Percentiles rank a stretch among this genome's conserved stretches.
Evolutionary conservation across 148 eudicot species (phyloP).

Genomic region (Drosera capensis): DNA sequence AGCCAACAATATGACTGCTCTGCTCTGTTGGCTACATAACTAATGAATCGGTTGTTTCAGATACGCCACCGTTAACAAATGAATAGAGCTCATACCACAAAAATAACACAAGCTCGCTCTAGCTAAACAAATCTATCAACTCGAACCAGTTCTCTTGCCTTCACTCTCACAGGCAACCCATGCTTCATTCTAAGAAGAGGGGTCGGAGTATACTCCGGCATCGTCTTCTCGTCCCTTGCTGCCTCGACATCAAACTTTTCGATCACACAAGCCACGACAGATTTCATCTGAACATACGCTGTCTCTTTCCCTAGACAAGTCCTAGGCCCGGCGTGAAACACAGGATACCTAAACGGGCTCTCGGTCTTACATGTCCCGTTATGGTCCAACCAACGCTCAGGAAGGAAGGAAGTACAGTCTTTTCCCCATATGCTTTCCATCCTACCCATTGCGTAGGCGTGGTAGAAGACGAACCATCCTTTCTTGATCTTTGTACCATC

Average conservation of each 20-base stretch:
- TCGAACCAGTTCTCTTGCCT: conserved; percentile 7
- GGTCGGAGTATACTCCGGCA: conserved; percentile 15
- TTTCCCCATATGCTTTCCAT: conserved; percentile 20
- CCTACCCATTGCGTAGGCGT: conserved; percentile 27
- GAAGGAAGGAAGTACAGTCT: conserved; percentile 17
- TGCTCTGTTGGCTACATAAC: no score
- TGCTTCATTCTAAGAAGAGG: conserved; percentile 25
- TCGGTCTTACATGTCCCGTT: conserved; percentile 6
- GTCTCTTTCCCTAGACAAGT: conserved; percentile 26
- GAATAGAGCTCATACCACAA: no score
- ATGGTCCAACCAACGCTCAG: conserved; percentile 24
- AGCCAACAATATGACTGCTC: no score
- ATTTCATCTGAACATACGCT: conserved; percentile 31
- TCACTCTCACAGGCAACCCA: conserved; percentile 17
- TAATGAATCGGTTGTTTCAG: no score
- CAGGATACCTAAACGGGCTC: conserved; percentile 23
- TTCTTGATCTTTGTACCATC: conserved; percentile 25
- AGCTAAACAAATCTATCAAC: background rate
- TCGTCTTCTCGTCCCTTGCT: conserved; percentile 8
- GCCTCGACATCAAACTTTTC: conserved; percentile 19
- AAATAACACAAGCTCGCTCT: no score
- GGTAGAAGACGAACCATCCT: conserved; percentile 16
- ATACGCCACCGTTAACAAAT: no score
- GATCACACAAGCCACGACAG: conserved; percentile 17
- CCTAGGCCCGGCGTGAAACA: conserved; percentile 36